These are phyloP conservation scores for Solanum lycopersicoides DNA, from an alignment of 257 asterid genomes.

Conservation along the genomic window DNA sequence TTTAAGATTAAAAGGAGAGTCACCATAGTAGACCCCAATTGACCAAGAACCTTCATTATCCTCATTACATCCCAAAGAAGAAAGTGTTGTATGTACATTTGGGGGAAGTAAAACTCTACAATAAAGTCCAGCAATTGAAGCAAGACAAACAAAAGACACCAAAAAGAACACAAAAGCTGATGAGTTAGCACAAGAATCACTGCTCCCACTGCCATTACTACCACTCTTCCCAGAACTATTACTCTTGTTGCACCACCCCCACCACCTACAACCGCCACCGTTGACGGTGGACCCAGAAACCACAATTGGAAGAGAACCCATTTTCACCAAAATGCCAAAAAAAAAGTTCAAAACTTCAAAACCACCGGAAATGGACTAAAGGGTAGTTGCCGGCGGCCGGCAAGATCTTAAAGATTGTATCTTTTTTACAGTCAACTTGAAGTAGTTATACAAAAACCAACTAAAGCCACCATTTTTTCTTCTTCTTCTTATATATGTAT, in stretches of 20 bases:
- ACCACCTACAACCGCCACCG: constrained; percentile 1
- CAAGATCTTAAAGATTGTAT: not conserved
- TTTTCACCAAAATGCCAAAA: not conserved
- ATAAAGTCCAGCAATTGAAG: constrained; percentile 58
- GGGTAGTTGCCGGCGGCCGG: not conserved
- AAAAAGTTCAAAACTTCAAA: not conserved
- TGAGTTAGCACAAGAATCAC: constrained; percentile 10
- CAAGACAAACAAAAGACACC: constrained; percentile 51
- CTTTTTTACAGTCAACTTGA: not conserved
- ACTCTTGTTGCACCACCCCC: constrained; percentile 4
- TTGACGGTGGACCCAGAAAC: constrained; percentile 1
- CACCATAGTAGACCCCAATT: constrained; percentile 78
- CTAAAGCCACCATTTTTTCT: not conserved
- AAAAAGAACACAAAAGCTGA: constrained; percentile 51
- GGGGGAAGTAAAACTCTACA: constrained; percentile 46
- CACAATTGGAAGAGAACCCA: constrained; percentile 24
- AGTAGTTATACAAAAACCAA: not conserved
- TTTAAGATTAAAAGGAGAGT: constrained; percentile 81
- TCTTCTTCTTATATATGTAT: not conserved
- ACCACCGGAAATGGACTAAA: not conserved
- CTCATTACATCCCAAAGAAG: constrained; percentile 48
- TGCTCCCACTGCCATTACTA: not conserved
- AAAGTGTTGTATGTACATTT: constrained; percentile 47
- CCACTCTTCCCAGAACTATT: not conserved
- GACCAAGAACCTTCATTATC: constrained; percentile 98